Percentiles rank a stretch among this genome's conserved stretches.
These are phyloP conservation scores for Aristolochia californica DNA, from an alignment of 164 flowering plant genomes.

Conservation along the genomic window DNA sequence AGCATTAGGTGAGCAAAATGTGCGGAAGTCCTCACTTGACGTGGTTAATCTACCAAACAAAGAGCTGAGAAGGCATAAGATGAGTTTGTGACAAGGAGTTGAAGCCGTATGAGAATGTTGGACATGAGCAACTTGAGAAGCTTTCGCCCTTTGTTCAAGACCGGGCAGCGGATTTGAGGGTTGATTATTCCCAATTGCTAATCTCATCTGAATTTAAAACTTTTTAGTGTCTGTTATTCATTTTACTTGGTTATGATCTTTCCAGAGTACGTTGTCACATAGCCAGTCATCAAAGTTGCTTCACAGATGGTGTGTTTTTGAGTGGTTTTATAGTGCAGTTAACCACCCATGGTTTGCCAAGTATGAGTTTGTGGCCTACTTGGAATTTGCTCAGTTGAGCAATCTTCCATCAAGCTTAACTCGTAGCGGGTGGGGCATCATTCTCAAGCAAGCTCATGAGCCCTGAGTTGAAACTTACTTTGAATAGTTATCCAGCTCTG, in stretches of 20 bases:
- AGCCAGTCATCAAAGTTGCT: conserved; percentile 47
- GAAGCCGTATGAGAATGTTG: conserved; percentile 24
- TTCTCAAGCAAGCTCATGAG: conserved; percentile 51
- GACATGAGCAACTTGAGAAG: conserved; percentile 20
- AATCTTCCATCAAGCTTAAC: conserved; percentile 76
- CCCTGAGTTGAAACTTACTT: too few relatives aligned
- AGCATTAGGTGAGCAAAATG: conserved; percentile 29
- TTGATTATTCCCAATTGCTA: conserved; percentile 7
- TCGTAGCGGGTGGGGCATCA: conserved; percentile 96
- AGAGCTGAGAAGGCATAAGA: conserved; percentile 63
- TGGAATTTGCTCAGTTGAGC: conserved; percentile 85
- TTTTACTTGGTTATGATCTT: background rate
- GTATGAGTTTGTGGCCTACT: conserved; percentile 89
- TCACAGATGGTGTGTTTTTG: conserved; percentile 82
- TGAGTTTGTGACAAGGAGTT: conserved; percentile 26
- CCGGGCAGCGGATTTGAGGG: conserved; percentile 33
- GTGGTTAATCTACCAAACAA: conserved; percentile 40
- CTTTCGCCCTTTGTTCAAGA: conserved; percentile 22
- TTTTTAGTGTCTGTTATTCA: background rate
- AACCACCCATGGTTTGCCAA: conserved; percentile 97
- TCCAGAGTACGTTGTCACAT: conserved; percentile 56
- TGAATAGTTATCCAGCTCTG: too few relatives aligned
- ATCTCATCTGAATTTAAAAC: background rate
- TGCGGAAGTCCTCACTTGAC: conserved; percentile 24
- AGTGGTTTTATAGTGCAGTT: conserved; percentile 95